Evolutionary conservation across 768 basidiomycete genomes (phyloP).

Genomic region (Tulasnella sp.): DNA sequence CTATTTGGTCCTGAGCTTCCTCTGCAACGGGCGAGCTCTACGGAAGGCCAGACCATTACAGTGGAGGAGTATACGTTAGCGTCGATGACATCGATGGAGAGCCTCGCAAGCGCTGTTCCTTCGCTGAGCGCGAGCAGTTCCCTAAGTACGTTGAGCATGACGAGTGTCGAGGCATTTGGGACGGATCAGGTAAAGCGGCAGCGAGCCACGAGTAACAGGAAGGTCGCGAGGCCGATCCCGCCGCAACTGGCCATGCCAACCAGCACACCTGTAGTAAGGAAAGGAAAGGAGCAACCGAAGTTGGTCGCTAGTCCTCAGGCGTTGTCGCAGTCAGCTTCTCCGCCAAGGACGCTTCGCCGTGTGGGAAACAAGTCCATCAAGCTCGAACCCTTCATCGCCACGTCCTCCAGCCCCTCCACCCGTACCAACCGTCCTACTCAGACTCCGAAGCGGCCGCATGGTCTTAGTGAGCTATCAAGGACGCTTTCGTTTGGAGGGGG

Average conservation of each 20-base stretch:
- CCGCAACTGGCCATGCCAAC: not conserved
- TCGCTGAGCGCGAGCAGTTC: not conserved
- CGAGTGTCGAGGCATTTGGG: not conserved
- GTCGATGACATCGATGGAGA: not conserved
- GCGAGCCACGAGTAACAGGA: not conserved
- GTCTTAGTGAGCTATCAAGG: not conserved
- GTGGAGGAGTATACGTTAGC: not conserved
- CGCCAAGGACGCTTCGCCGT: slow-evolving; percentile 8
- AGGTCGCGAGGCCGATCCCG: not conserved
- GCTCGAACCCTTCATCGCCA: not conserved
- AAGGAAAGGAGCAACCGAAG: not conserved
- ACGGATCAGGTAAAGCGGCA: not conserved
- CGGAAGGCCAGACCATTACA: not conserved
- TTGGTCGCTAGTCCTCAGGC: not conserved
- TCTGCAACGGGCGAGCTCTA: not conserved
- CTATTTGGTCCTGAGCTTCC: slow-evolving; percentile 1
- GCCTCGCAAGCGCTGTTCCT: not conserved
- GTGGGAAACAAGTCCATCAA: slow-evolving; percentile 10
- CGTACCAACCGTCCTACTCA: not conserved
- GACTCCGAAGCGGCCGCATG: not conserved
- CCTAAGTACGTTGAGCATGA: not conserved
- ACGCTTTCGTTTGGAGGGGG: slow-evolving; percentile 2
- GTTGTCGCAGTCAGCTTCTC: not conserved
- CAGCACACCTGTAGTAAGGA: too few species aligned
- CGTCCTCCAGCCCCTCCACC: not conserved